Evolutionary conservation across 176 grass and related monocot species (phyloP).

Genomic region (Chrysopogon serrulatus): DNA sequence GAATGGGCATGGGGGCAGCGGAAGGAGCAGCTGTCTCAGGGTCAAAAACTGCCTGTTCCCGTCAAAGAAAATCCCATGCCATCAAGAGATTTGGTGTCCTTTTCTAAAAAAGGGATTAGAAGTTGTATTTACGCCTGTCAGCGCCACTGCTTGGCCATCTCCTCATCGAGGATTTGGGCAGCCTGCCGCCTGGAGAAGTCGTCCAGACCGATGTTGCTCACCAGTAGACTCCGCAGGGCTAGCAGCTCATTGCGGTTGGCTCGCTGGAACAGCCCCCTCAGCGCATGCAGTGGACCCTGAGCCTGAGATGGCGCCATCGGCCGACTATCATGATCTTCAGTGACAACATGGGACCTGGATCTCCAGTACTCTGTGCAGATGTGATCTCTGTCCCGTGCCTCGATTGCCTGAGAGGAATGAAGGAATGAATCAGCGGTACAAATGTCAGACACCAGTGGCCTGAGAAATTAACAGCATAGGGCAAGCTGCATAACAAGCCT

Average conservation of each 20-base stretch:
- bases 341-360: conserved; percentile 39
- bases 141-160: conserved; percentile 34
- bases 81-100: no score
- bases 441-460: neutral
- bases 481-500: neutral
- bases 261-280: conserved; percentile 72
- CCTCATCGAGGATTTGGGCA: conserved; percentile 37
- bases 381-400: conserved; percentile 48
- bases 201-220: conserved; percentile 10
- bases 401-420: conserved; percentile 45
- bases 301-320: conserved; percentile 33
- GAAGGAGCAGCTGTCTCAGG: conserved; percentile 7
- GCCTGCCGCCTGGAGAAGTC: conserved; percentile 40
- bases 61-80: conserved; percentile 27
- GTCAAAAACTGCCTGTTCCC: conserved; percentile 11
- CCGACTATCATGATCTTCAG: conserved; percentile 1
- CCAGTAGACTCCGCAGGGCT: conserved; percentile 48
- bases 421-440: conserved; percentile 8
- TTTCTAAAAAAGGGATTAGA: conserved; percentile 19
- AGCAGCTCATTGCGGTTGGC: conserved; percentile 59
- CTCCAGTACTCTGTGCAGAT: conserved; percentile 83
- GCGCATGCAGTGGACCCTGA: conserved; percentile 21
- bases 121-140: conserved; percentile 24
- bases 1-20: conserved; percentile 13
- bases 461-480: neutral